A percentile compares a stretch with the other conserved stretches of the same genome.
Evolutionary conservation across 306 rosid species (phyloP).

Genomic region (Morella rubra): DNA sequence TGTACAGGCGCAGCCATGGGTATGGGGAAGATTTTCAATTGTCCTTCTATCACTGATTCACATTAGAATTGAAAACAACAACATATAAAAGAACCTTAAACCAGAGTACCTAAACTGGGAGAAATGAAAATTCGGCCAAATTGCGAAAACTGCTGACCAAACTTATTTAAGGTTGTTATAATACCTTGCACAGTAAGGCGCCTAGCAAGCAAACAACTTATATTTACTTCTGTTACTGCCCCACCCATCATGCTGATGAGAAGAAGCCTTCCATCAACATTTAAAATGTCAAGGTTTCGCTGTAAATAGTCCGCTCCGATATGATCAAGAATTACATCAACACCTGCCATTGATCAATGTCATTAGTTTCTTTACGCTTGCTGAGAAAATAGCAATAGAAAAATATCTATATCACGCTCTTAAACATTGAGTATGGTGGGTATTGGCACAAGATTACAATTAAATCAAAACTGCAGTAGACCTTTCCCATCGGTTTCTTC

Average conservation of each 20-base stretch:
- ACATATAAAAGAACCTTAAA: background rate
- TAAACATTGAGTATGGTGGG: background rate
- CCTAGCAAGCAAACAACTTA: conserved; percentile 44
- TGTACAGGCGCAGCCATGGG: too few species aligned
- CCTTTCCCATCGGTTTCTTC: conserved; percentile 62
- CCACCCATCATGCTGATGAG: conserved; percentile 56
- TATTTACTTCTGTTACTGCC: conserved; percentile 41
- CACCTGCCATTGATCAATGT: conserved; percentile 52
- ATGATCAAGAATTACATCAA: conserved; percentile 88
- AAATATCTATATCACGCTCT: background rate
- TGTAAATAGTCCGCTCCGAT: conserved; percentile 74
- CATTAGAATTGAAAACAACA: background rate
- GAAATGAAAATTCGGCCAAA: background rate
- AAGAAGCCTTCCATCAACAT: conserved; percentile 61
- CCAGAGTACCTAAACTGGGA: background rate
- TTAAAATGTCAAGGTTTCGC: conserved; percentile 58
- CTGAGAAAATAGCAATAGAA: background rate
- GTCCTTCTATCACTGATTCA: too few species aligned
- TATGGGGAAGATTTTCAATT: too few species aligned
- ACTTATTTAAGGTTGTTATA: background rate
- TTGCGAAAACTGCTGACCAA: background rate
- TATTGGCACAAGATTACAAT: background rate
- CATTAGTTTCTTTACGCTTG: background rate
- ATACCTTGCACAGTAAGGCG: conserved; percentile 67
- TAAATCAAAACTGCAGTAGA: conserved; percentile 9